Evolutionary conservation across 805 yeast species (phyloP), one percentile per base, ranked within the genome.

Genomic region (Metschnikowia colocasiae): DNA sequence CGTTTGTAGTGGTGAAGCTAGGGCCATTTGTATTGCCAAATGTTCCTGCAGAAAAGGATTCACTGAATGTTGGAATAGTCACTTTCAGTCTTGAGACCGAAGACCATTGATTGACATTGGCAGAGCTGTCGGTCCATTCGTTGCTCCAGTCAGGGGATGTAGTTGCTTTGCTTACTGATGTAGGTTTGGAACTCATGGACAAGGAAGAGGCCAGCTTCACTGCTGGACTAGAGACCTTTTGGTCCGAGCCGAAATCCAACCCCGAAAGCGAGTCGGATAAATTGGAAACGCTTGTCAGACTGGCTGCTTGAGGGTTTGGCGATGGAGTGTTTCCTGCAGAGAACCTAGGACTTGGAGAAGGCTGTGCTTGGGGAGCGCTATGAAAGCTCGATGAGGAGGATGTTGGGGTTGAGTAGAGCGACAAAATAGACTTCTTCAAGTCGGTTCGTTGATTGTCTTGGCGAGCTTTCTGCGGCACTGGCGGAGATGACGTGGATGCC

Each of bases 381-480:
- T 48, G 50, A 6, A 51, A 47, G 26, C 53, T 48, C 9, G 69
- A 64, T 16, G 71, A 66, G 18, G 84, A 86, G 2, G 87, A 64
- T 1, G 74, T 64, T 16, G 75, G 75, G 12, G 74, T 78, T 1
- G 95, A 80, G 64, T 94, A 94, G 45, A 94, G 75, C 20, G 97
- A 89, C 49, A 94, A 69, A 50, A 94, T 94, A 1, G 97, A 88
- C 68, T 88, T 88, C 62, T 94, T 94, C 64, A 94, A 75, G 60
- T 92, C 97, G 3, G 19, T 36, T 29, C 56, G 33, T 18, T 47
- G 46, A 58, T 47, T 46, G 15, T 34, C 41, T 6, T 33, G 13
- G 23, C 33, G 34, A 15, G 46, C 35, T 3, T 43, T 45, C 54
- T 54, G 47, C 32, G 60, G 43, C 29, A 43, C 43, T 10, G 57